These are phyloP conservation scores for Acanthamoeba sp. DNA, from an alignment of 208 protist genomes.

Conservation along the genomic window DNA sequence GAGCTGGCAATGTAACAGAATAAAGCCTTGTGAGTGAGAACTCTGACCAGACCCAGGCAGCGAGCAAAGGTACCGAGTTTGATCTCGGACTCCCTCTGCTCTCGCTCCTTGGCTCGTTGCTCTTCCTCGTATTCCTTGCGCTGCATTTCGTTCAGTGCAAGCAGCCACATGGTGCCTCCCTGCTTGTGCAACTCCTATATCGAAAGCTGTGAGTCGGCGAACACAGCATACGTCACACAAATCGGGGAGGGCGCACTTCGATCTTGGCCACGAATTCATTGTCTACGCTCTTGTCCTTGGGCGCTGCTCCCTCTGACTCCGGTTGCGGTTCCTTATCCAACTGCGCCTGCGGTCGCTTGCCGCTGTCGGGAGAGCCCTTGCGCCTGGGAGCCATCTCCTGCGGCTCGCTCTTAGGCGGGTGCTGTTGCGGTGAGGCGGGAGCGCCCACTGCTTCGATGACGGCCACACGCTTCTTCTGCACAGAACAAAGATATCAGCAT, in stretches of 20 bases:
- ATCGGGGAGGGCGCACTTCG: neutral
- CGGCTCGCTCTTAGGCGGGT: neutral
- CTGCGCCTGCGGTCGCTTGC: neutral
- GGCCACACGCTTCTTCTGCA: constrained; percentile 49
- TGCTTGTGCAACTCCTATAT: constrained; percentile 63
- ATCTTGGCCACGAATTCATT: constrained; percentile 30
- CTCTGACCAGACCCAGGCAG: too few species aligned
- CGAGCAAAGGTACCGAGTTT: constrained; percentile 14
- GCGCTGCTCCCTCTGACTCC: neutral
- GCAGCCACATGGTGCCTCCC: constrained; percentile 65
- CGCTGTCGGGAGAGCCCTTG: neutral
- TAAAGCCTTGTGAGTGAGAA: too few species aligned
- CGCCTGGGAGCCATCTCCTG: neutral
- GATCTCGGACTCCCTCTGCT: neutral
- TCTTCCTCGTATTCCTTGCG: neutral
- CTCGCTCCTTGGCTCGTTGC: neutral
- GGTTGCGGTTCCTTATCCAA: neutral
- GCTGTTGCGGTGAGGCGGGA: neutral
- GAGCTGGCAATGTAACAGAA: too few species aligned
- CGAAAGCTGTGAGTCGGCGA: neutral
- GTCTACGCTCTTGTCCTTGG: neutral
- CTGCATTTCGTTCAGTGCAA: constrained; percentile 53
- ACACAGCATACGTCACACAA: too few species aligned
- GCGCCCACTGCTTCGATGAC: constrained; percentile 9
- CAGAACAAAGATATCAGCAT: neutral